Percentiles rank a stretch among this genome's conserved stretches.
phyloP scores from a whole-genome alignment of 805 yeast genomes.

The Metschnikowia reukaufii region DNA sequence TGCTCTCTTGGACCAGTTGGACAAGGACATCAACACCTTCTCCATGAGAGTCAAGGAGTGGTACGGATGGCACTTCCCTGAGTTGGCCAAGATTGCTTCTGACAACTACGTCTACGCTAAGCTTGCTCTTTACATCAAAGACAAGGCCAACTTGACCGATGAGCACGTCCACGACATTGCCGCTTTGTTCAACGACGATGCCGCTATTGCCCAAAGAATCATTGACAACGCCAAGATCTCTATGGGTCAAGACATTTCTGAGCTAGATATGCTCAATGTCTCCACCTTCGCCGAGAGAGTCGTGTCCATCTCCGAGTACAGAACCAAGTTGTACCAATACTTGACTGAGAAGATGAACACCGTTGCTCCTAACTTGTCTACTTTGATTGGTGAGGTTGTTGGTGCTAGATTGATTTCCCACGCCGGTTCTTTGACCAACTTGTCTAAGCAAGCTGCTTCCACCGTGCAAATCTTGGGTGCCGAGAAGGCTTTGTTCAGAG shows the following conservation, averaged over 20 bases:
- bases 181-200: slow-evolving; percentile 85
- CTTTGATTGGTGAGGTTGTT: slow-evolving; percentile 94
- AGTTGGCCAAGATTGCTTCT: slow-evolving; percentile 85
- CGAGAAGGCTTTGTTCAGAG: slow-evolving; percentile 98
- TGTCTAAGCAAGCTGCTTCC: slow-evolving; percentile 98
- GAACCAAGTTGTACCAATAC: slow-evolving; percentile 79
- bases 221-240: slow-evolving; percentile 95
- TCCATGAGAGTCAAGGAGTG: slow-evolving; percentile 97
- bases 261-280: slow-evolving; percentile 90
- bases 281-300: slow-evolving; percentile 91
- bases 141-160: slow-evolving; percentile 83
- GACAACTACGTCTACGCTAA: slow-evolving; percentile 87
- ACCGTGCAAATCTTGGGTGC: slow-evolving; percentile 98
- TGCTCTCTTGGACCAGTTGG: slow-evolving; percentile 94
- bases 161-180: slow-evolving; percentile 95
- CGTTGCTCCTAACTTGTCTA: slow-evolving; percentile 81
- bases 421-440: slow-evolving; percentile 89
- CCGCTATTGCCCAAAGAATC: slow-evolving; percentile 83
- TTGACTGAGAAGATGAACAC: slow-evolving; percentile 94
- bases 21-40: slow-evolving; percentile 96
- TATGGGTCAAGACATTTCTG: slow-evolving; percentile 98
- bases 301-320: slow-evolving; percentile 86
- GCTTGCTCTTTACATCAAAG: slow-evolving; percentile 77
- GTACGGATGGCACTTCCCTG: slow-evolving; percentile 99
- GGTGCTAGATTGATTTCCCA: slow-evolving; percentile 99